A percentile compares a stretch with the other conserved stretches of the same genome.
Conservation (phyloP, 1,139 yeast species). For the Yamadazyma atmosphaerica region DNA sequence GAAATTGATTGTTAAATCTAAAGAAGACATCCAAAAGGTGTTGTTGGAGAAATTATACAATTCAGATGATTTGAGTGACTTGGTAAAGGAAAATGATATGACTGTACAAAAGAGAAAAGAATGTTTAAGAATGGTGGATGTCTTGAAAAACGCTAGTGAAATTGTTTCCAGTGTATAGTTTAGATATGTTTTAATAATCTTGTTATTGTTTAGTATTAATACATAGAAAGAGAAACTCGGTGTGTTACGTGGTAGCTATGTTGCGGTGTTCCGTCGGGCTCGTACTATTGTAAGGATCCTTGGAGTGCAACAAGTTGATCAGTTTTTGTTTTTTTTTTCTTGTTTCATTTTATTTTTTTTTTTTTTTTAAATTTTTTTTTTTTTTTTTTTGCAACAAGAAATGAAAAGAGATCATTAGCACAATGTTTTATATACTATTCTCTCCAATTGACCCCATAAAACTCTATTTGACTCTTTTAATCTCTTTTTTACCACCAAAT, state of each 20-base stretch:
- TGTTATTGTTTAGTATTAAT: constrained; percentile 1
- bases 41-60: constrained; percentile 84
- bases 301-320: too few relatives aligned
- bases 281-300: background rate
- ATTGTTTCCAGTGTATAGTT: constrained; percentile 80
- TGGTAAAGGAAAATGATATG: constrained; percentile 88
- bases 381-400: too few relatives aligned
- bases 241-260: too few relatives aligned
- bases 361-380: too few relatives aligned
- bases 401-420: too few relatives aligned
- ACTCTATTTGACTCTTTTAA: background rate
- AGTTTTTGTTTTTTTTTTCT: too few relatives aligned
- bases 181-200: background rate
- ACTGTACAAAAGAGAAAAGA: constrained; percentile 95
- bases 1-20: constrained; percentile 80
- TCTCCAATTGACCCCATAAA: too few relatives aligned
- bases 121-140: constrained; percentile 92
- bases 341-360: too few relatives aligned
- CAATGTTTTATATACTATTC: too few relatives aligned
- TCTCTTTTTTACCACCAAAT: too few relatives aligned
- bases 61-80: constrained; percentile 68
- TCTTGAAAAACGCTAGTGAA: constrained; percentile 83
- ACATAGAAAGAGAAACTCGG: background rate
- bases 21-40: constrained; percentile 87
- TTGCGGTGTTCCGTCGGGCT: too few relatives aligned